Conservation (phyloP, 2,329 filamentous ascomycete genomes). For the Lomentospora prolificans region DNA sequence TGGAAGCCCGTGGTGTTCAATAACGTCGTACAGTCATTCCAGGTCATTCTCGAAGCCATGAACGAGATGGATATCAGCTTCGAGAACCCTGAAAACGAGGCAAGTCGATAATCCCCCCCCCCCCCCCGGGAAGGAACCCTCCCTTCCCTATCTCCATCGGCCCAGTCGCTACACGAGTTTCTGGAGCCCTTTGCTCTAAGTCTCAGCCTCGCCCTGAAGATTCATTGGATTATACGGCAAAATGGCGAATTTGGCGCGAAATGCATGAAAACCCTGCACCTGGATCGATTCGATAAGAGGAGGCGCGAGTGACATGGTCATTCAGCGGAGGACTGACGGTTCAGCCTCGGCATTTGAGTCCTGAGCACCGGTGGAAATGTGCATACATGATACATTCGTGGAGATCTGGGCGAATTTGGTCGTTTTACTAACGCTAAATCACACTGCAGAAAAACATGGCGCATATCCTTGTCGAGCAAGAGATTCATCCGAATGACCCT, state of each 20-base stretch:
- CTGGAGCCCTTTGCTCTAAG: no score
- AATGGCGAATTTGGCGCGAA: no score
- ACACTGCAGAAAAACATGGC: slow-evolving; percentile 61
- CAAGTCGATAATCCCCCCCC: slow-evolving; percentile 30
- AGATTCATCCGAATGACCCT: slow-evolving; percentile 71
- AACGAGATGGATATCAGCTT: slow-evolving; percentile 72
- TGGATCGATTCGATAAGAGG: no score
- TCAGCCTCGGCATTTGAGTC: neutral
- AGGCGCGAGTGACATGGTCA: no score
- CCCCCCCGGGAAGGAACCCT: slow-evolving; percentile 11
- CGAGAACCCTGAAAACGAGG: slow-evolving; percentile 68
- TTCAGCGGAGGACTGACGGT: no score
- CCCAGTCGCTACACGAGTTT: neutral
- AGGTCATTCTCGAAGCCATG: slow-evolving; percentile 86
- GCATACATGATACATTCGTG: neutral
- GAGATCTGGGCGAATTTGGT: neutral
- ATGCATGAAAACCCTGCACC: no score
- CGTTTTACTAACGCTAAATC: slow-evolving; percentile 4
- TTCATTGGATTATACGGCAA: no score
- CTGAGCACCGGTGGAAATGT: neutral
- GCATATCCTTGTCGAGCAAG: slow-evolving; percentile 66
- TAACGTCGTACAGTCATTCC: slow-evolving; percentile 88
- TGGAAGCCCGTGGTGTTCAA: slow-evolving; percentile 94
- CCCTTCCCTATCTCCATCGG: neutral
- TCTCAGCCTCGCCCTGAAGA: no score